A percentile compares a stretch with the other conserved stretches of the same genome.
Evolutionary conservation across 2,329 filamentous ascomycete genomes (phyloP).

Genomic region (Byssothecium circinans): DNA sequence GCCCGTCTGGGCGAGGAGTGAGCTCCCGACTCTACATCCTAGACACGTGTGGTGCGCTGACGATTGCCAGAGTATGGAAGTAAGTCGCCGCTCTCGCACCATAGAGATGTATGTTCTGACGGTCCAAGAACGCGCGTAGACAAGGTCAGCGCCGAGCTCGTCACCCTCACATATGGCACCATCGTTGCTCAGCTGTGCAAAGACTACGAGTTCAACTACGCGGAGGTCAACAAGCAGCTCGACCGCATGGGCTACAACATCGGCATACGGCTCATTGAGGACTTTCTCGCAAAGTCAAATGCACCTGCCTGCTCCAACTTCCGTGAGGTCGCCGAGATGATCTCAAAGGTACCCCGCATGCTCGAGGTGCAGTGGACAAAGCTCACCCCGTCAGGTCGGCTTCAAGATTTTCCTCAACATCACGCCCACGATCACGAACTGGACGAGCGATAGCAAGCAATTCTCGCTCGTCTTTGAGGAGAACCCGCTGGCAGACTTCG

Average conservation of each 20-base stretch:
- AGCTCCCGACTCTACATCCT: slow-evolving; percentile 41
- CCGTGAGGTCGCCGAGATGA: slow-evolving; percentile 93
- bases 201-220: slow-evolving; percentile 92
- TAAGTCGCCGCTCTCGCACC: slow-evolving; percentile 54
- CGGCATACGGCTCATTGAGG: slow-evolving; percentile 90
- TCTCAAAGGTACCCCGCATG: slow-evolving; percentile 69
- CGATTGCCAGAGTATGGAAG: slow-evolving; percentile 79
- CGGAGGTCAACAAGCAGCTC: slow-evolving; percentile 94
- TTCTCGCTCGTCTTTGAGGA: slow-evolving; percentile 97
- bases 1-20: slow-evolving; percentile 75
- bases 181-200: slow-evolving; percentile 96
- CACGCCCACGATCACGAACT: slow-evolving; percentile 89
- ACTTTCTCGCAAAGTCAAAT: slow-evolving; percentile 94
- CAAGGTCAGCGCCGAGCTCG: slow-evolving; percentile 96
- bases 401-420: slow-evolving; percentile 99
- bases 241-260: slow-evolving; percentile 99
- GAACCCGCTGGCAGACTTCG: slow-evolving; percentile 95
- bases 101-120: slow-evolving; percentile 25
- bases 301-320: slow-evolving; percentile 90
- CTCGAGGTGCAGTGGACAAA: background rate
- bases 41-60: slow-evolving; percentile 35
- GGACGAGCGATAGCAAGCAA: slow-evolving; percentile 93
- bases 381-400: slow-evolving; percentile 66
- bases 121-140: slow-evolving; percentile 79
- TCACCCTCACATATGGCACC: slow-evolving; percentile 95